phyloP scores from a whole-genome alignment of 129 eudicot genomes.

The Centaurea solstitialis region DNA sequence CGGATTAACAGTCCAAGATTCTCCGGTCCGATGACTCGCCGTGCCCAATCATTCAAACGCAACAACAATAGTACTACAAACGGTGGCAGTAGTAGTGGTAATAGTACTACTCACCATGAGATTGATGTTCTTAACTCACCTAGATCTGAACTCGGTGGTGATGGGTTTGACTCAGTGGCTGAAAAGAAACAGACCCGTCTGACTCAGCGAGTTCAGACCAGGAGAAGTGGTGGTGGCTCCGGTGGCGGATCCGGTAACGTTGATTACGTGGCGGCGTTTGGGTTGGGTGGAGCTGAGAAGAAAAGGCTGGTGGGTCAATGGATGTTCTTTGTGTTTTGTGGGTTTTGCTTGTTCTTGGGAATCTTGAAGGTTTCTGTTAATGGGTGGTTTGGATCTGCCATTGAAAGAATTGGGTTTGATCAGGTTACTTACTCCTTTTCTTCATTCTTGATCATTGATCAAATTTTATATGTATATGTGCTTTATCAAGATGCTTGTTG shows the following conservation, averaged over 20 bases:
- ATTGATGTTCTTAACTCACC: conserved; percentile 82
- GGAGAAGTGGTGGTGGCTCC: conserved; percentile 38
- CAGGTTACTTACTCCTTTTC: conserved; percentile 48
- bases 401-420: conserved; percentile 56
- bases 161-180: conserved; percentile 51
- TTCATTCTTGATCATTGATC: neutral
- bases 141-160: conserved; percentile 68
- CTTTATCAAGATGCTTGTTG: neutral
- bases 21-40: conserved; percentile 94
- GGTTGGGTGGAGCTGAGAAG: conserved; percentile 52
- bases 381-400: conserved; percentile 84
- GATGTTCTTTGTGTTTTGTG: conserved; percentile 84
- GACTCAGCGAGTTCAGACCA: conserved; percentile 52
- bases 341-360: conserved; percentile 74
- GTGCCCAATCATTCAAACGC: conserved; percentile 86
- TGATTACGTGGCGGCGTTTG: conserved; percentile 6
- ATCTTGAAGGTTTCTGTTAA: conserved; percentile 68
- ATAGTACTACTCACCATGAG: conserved; percentile 51
- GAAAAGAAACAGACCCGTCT: conserved; percentile 68
- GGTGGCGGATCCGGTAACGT: conserved; percentile 12
- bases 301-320: conserved; percentile 68
- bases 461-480: neutral
- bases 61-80: conserved; percentile 26
- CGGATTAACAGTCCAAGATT: conserved; percentile 84
- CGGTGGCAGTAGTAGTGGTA: conserved; percentile 12